These are phyloP conservation scores for Venturia oleaginea DNA, from an alignment of 2,329 filamentous ascomycete species.

Conservation along the genomic window DNA sequence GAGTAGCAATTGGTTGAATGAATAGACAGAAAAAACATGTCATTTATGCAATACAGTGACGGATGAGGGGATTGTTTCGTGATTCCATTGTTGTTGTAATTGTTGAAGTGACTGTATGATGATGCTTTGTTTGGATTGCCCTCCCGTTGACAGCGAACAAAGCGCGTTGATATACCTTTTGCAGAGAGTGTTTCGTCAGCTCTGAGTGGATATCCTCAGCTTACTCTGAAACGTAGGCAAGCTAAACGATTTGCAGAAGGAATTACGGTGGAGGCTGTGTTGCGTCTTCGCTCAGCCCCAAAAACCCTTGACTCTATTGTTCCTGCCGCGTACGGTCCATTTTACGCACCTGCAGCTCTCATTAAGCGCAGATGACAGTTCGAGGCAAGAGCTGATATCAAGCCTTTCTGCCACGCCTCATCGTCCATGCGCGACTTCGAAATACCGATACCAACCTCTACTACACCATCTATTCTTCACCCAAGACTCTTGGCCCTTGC, in stretches of 20 bases:
- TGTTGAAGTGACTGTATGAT: background rate
- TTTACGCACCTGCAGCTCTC: background rate
- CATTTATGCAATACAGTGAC: background rate
- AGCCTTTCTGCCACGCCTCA: background rate
- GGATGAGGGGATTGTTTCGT: background rate
- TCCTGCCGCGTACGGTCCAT: background rate
- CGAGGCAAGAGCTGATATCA: background rate
- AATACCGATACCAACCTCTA: background rate
- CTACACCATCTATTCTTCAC: background rate
- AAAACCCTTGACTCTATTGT: background rate
- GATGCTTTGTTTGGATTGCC: background rate
- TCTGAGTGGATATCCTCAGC: background rate
- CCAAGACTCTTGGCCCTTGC: slow-evolving; percentile 4
- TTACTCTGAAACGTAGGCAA: background rate
- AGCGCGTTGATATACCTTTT: background rate
- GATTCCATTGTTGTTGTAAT: background rate
- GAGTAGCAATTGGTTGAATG: background rate
- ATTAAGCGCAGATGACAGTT: background rate
- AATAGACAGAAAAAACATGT: background rate
- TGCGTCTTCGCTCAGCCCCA: background rate
- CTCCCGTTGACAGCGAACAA: background rate
- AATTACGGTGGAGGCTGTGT: background rate
- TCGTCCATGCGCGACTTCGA: background rate
- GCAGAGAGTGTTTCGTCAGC: background rate
- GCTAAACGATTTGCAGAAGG: background rate